phyloP scores from a whole-genome alignment of 345 rosid species.

The Microcos paniculata region DNA sequence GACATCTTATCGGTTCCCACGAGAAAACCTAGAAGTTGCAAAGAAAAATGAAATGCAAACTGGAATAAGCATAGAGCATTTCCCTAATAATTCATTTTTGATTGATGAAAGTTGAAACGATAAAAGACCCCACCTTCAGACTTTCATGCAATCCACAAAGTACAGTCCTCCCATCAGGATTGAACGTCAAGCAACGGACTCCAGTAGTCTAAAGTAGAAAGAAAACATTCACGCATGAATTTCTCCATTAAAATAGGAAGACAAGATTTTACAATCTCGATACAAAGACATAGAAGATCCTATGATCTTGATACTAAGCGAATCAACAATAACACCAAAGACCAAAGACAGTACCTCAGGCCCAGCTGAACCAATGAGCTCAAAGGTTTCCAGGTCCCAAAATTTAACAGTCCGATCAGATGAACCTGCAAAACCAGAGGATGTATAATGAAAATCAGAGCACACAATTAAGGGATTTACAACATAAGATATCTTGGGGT shows the following conservation, averaged over 20 bases:
- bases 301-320: slow-evolving; percentile 3
- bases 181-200: slow-evolving; percentile 90
- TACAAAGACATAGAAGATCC: not conserved
- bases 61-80: slow-evolving; percentile 10
- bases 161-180: slow-evolving; percentile 90
- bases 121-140: slow-evolving; percentile 56
- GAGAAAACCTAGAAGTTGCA: slow-evolving; percentile 68
- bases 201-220: slow-evolving; percentile 60
- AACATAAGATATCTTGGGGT: not conserved
- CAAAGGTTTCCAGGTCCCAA: slow-evolving; percentile 99
- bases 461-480: not conserved
- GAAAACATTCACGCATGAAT: slow-evolving; percentile 8
- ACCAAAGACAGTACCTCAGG: slow-evolving; percentile 67
- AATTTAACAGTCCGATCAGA: slow-evolving; percentile 96
- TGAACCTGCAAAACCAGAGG: slow-evolving; percentile 59
- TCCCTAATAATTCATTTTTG: not conserved
- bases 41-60: slow-evolving; percentile 16
- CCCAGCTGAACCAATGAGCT: slow-evolving; percentile 91
- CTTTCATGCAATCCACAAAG: slow-evolving; percentile 96
- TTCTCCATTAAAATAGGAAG: slow-evolving; percentile 2
- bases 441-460: not conserved
- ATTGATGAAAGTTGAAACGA: slow-evolving; percentile 5
- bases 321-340: slow-evolving; percentile 12
- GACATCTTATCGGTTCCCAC: slow-evolving; percentile 95
- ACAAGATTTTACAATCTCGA: not conserved